Base-by-base conservation (phyloP, 2,329 filamentous ascomycete species). In the Plectosphaerella sp. region DNA sequence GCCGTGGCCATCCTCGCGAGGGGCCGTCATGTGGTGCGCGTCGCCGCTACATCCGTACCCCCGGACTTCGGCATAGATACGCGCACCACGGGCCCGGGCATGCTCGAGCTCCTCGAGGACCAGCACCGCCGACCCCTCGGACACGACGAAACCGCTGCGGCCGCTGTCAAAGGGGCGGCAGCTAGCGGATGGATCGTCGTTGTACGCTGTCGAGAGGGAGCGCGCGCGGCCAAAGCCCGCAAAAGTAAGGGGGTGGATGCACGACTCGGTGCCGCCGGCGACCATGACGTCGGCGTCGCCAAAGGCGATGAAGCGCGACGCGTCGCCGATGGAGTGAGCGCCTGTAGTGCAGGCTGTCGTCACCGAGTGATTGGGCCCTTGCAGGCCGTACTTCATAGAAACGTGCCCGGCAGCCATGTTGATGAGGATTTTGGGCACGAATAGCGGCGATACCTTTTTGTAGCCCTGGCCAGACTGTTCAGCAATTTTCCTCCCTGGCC, bases 261-360 rank as follows among this genome's bases (percentile, higher is more conserved):
- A 99, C 0, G 93, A 91, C 70, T 99, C 94, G 9, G 93, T 84
- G 25, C 93, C 93, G 42, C 94, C 94, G n/a, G 94, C 91, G 9
- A 99, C 73, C 91, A 99, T 97, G 51, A 97, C 87, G 67, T 96
- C 82, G 45, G 93, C 93, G 66, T 97, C 93, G 7, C 91, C 92
- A 63, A 86, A 86, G n/a, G 87, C 83, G 56, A 99, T 93, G 66
- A 97, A 90, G 16, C 93, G 84, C n/a, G 89, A 86, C 6, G 94
- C 94, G 67, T 99, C 94, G 16, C 93, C 94, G 48, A 99, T 86
- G 2, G 92, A 91, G 72, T 99, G 94, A 1, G 93, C 90, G 11
- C 94, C 94, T 0, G 94, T 99, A 1, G 94, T 97, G 67, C 94
- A 99, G 53, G 94, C 94, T 12, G 94, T 99, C 0, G 93, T 96